A percentile compares a stretch with the other conserved stretches of the same genome.
These are phyloP conservation scores for Babesia ovata DNA, from an alignment of 169 alveolate species.

Conservation along the genomic window DNA sequence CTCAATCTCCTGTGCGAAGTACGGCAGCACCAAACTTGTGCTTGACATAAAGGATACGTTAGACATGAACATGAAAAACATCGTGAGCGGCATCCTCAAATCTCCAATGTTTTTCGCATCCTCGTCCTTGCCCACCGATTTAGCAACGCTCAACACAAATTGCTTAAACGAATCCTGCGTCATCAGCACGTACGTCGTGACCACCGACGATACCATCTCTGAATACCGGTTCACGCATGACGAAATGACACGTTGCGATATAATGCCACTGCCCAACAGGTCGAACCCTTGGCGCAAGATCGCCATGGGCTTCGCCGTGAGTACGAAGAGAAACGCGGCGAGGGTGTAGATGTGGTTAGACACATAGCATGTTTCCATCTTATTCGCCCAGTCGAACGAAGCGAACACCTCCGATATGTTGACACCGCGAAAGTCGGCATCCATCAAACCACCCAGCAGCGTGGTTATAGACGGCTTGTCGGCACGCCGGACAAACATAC, in stretches of 20 bases:
- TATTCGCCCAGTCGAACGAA: constrained; percentile 17
- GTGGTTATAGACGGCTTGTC: not conserved
- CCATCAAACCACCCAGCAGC: not conserved
- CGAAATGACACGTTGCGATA: not conserved
- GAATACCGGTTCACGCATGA: constrained; percentile 27
- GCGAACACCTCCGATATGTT: constrained; percentile 1
- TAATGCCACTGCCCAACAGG: not conserved
- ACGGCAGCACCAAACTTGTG: constrained; percentile 27
- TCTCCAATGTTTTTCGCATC: constrained; percentile 9
- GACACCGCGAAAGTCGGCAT: not conserved
- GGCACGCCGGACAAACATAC: not conserved
- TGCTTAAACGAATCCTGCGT: constrained; percentile 50
- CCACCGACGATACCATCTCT: constrained; percentile 14
- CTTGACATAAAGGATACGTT: constrained; percentile 31
- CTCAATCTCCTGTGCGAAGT: constrained; percentile 27
- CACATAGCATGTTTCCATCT: constrained; percentile 9
- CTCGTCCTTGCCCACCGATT: constrained; percentile 17
- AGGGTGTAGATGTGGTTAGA: constrained; percentile 26
- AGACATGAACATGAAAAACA: constrained; percentile 46
- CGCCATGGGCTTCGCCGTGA: constrained; percentile 28
- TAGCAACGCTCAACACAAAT: constrained; percentile 35
- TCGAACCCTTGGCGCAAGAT: constrained; percentile 1
- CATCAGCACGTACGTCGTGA: constrained; percentile 29
- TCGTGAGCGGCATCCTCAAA: constrained; percentile 8
- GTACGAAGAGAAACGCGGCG: constrained; percentile 4